Percentiles rank a stretch among this genome's conserved stretches.
phyloP scores from a whole-genome alignment of 139 green algal genomes.

The Chlamydomonas incerta region DNA sequence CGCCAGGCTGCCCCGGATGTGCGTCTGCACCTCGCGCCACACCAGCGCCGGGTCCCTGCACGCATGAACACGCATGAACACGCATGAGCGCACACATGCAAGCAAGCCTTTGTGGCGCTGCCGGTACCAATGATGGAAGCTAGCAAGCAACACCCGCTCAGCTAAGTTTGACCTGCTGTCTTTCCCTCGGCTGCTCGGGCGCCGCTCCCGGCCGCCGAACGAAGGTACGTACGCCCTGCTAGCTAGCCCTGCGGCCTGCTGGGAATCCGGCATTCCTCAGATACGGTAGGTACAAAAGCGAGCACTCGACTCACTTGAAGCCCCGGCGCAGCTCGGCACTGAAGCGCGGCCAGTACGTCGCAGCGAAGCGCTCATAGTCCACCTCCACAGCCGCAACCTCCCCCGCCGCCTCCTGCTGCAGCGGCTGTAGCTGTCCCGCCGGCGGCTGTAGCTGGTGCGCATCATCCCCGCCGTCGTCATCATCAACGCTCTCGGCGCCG shows the following conservation, averaged over 20 bases:
- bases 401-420: neutral
- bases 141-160: too few relatives aligned
- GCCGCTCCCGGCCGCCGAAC: too few relatives aligned
- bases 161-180: too few relatives aligned
- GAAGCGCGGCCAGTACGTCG: slow-evolving; percentile 45
- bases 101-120: too few relatives aligned
- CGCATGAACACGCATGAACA: too few relatives aligned
- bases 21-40: slow-evolving; percentile 58
- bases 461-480: neutral
- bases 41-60: slow-evolving; percentile 45
- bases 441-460: neutral
- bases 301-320: slow-evolving; percentile 23
- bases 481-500: neutral
- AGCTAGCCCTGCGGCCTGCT: too few relatives aligned
- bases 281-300: too few relatives aligned
- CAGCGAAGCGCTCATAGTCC: slow-evolving; percentile 42
- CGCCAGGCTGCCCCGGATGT: slow-evolving; percentile 61
- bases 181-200: too few relatives aligned
- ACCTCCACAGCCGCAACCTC: slow-evolving; percentile 14
- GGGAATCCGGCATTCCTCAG: too few relatives aligned
- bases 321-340: neutral
- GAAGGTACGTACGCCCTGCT: too few relatives aligned
- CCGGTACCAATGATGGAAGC: too few relatives aligned
- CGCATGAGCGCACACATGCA: too few relatives aligned
- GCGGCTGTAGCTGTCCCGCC: neutral